Base-by-base conservation (phyloP, 2,329 filamentous ascomycete species). In the Calonectria hongkongensis region DNA sequence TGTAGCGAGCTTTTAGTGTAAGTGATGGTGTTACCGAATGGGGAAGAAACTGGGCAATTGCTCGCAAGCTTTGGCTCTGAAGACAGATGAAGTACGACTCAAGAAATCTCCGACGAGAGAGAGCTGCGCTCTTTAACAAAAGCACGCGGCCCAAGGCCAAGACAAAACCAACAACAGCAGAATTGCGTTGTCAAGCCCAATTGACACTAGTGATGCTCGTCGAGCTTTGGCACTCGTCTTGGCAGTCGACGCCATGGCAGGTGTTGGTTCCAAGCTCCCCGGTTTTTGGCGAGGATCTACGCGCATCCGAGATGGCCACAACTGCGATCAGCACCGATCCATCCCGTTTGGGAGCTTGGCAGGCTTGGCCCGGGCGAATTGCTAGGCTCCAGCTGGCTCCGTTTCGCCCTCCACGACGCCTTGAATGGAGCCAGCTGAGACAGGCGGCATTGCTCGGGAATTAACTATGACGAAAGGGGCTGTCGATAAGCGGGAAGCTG, bases 201-300 rank as follows among this genome's bases (percentile, higher is more conserved):
- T 39, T 63, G 58, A 30, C 41, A 18, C 58, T 45, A 45, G 27
- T 4, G 41, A 63, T 30, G 41, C 27, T 63, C 39, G 39, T 15
- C 4, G 12, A 60, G 41, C 58, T 63, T 54, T 63, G 41, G 58
- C 58, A 47, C 16, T 54, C 50, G 16, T n/a, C 50, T 54, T 63
- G 41, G 58, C 58, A 47, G 5, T 54, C 50, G 16, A 33, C 50
- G 27, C 50, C 27, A 28, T 27, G 16, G 18, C 18, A 27, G 25
- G 15, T 5, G 27, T 54, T 54, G 28, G 51, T 9, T 30, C 25
- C 27, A 30, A n/a, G 16, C 1, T 33, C 27, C 27, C 27, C 12
- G 16, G 27, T 5, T 63, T 63, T 25, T 33, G 27, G 41, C 16
- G 41, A 63, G 27, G 39, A 63, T 63, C 58, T 47, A 18, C 58